phyloP scores from a whole-genome alignment of 805 yeast genomes.

The Yarrowia sp. region DNA sequence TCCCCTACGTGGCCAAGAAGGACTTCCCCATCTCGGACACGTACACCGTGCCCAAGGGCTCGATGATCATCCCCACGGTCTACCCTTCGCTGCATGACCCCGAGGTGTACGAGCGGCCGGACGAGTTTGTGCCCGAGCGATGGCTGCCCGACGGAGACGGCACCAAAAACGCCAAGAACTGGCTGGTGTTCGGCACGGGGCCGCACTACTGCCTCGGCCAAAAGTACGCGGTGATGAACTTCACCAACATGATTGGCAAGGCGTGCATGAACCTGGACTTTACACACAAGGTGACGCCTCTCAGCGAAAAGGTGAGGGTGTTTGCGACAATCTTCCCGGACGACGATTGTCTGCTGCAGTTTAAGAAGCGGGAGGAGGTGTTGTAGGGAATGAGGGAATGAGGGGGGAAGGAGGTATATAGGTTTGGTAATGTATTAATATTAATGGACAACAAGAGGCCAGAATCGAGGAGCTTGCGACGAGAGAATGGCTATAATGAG shows the following conservation, averaged over 20 bases:
- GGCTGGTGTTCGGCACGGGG: constrained; percentile 97
- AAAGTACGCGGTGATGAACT: constrained; percentile 88
- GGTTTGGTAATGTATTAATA: constrained; percentile 19
- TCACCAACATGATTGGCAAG: constrained; percentile 90
- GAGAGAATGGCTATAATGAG: background rate
- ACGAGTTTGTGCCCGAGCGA: constrained; percentile 93
- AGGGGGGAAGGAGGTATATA: constrained; percentile 1
- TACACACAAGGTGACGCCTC: constrained; percentile 79
- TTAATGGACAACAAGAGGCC: constrained; percentile 2
- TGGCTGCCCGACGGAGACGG: constrained; percentile 82
- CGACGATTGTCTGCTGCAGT: constrained; percentile 86
- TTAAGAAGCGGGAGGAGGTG: constrained; percentile 50
- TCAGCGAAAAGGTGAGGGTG: constrained; percentile 90
- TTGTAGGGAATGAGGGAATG: background rate
- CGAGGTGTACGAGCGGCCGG: constrained; percentile 94
- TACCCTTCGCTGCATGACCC: constrained; percentile 98
- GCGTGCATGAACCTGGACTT: constrained; percentile 82
- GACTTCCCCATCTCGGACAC: constrained; percentile 80
- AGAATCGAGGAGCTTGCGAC: constrained; percentile 15
- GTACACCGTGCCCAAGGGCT: constrained; percentile 94
- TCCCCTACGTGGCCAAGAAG: constrained; percentile 92
- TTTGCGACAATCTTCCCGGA: constrained; percentile 98
- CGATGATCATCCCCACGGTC: constrained; percentile 94
- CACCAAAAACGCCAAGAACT: constrained; percentile 78
- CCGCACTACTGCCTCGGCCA: constrained; percentile 97